Evolutionary conservation across 2,329 filamentous ascomycete genomes (phyloP).

Genomic region (Ambrosiella beaveri): DNA sequence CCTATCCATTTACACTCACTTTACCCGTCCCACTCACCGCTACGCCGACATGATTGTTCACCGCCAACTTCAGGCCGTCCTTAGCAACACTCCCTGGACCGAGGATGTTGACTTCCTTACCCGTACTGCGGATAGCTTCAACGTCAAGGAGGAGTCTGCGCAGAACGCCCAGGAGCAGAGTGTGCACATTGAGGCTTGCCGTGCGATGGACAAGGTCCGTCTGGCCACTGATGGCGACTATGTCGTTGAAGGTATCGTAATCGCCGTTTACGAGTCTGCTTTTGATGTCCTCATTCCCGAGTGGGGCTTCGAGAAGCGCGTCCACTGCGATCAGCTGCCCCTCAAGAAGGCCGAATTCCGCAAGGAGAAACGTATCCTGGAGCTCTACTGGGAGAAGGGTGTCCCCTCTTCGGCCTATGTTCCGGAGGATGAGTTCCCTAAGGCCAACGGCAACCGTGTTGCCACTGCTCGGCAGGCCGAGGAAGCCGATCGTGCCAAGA

Average conservation of each 20-base stretch:
- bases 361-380: constrained; percentile 84
- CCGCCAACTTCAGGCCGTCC: constrained; percentile 73
- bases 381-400: constrained; percentile 99
- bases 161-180: constrained; percentile 97
- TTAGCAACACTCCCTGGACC: constrained; percentile 69
- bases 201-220: constrained; percentile 82
- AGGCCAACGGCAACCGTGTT: constrained; percentile 44
- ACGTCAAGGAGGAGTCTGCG: constrained; percentile 97
- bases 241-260: constrained; percentile 85
- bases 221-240: constrained; percentile 78
- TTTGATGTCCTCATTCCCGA: constrained; percentile 97
- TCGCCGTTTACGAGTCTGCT: constrained; percentile 95
- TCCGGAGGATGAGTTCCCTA: constrained; percentile 89
- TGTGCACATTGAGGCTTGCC: constrained; percentile 94
- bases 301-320: constrained; percentile 97
- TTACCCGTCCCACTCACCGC: constrained; percentile 84
- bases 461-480: constrained; percentile 67
- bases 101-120: constrained; percentile 77
- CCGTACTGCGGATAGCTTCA: constrained; percentile 90
- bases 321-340: constrained; percentile 94
- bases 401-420: constrained; percentile 91
- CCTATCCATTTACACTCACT: constrained; percentile 87
- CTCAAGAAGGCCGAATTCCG: constrained; percentile 98
- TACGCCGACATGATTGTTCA: constrained; percentile 94
- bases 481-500: constrained; percentile 61